Base-by-base conservation (phyloP, 306 rosid genomes). In the Vachellia collinsii region DNA sequence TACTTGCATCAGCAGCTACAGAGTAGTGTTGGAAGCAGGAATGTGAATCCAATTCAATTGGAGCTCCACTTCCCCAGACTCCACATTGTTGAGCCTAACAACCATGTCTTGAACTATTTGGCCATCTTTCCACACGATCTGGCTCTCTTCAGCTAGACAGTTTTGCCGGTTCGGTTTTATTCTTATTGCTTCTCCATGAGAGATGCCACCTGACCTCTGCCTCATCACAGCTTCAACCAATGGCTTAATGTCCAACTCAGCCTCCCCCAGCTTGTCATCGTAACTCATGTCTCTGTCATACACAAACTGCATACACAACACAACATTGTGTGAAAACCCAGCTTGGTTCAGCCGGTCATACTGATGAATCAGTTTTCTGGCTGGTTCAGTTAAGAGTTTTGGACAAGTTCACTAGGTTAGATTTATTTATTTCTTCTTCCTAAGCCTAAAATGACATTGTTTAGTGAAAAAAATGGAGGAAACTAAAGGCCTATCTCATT, bases 231-330 rank as follows among this genome's bases (percentile, higher is more conserved):
- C 97, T 74, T 88, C 84, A 5, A 88, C 3, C 39, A 90, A 90
- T 0, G 89, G 85, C 6, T 83, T 83, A 16, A 90, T 86, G 9
- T 56, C 84, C 81, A 94, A 88, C 82, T 92, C 97, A 7, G 97
- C 97, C 23, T 92, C 92, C 25, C 98, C 98, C 97, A 94, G 88
- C 84, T 85, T 92, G 84, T 94, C 98, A 65, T 94, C 98, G 1
- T 88, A 67, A 70, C 85, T 84, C 12, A 94, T 75, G 76, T 94
- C 97, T 72, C 51, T 92, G 71, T 94, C 98, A 50, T 92, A 91
- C 76, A 94, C 97, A 61, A 43, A 75, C 91, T 94, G 95, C 78
- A 83, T 59, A 20, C 68, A 20, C 34, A 54, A 17, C 59, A 19
- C 59, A 29, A 29, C 34, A 29, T 29, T 1, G 34, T 29, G 34